Conservation (phyloP, 2,329 filamentous ascomycete species). For the Aureobasidium vineae region DNA sequence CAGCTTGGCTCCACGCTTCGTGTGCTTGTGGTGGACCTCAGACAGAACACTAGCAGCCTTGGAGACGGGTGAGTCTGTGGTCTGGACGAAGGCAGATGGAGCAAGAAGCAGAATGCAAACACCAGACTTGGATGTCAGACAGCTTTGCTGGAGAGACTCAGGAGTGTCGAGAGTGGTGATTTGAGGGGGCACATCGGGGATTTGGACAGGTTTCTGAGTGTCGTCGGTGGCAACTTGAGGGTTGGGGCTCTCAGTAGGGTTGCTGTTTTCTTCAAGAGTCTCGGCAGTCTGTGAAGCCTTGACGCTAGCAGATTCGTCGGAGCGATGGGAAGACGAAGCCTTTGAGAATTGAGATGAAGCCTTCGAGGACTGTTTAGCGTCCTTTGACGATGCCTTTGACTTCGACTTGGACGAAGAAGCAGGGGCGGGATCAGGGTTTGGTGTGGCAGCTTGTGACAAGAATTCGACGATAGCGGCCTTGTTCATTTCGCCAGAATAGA, state of each 20-base stretch:
- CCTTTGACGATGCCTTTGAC: slow-evolving; percentile 47
- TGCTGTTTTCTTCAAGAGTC: slow-evolving; percentile 48
- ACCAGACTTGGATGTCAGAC: slow-evolving; percentile 70
- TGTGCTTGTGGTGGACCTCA: slow-evolving; percentile 73
- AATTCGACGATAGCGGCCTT: slow-evolving; percentile 81
- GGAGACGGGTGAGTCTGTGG: slow-evolving; percentile 46
- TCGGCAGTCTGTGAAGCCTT: slow-evolving; percentile 52
- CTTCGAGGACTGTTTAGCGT: slow-evolving; percentile 48
- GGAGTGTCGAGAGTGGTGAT: slow-evolving; percentile 65
- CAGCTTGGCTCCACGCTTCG: slow-evolving; percentile 61
- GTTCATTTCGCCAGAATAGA: slow-evolving; percentile 80
- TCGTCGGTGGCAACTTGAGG: slow-evolving; percentile 48
- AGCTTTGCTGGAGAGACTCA: slow-evolving; percentile 65
- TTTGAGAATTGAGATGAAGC: slow-evolving; percentile 52
- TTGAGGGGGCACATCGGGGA: slow-evolving; percentile 57
- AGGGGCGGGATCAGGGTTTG: slow-evolving; percentile 73
- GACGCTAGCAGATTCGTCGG: slow-evolving; percentile 48
- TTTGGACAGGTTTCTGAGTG: slow-evolving; percentile 49
- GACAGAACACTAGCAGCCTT: slow-evolving; percentile 60
- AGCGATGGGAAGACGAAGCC: slow-evolving; percentile 53
- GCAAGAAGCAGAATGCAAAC: slow-evolving; percentile 78
- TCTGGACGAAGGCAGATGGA: slow-evolving; percentile 44
- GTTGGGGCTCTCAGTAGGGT: slow-evolving; percentile 56
- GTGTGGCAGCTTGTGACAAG: slow-evolving; percentile 71
- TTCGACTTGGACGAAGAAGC: slow-evolving; percentile 44